A percentile compares a stretch with the other conserved stretches of the same genome.
phyloP scores from a whole-genome alignment of 2,329 filamentous ascomycete species.

The Ophidiomyces ophidiicola region DNA sequence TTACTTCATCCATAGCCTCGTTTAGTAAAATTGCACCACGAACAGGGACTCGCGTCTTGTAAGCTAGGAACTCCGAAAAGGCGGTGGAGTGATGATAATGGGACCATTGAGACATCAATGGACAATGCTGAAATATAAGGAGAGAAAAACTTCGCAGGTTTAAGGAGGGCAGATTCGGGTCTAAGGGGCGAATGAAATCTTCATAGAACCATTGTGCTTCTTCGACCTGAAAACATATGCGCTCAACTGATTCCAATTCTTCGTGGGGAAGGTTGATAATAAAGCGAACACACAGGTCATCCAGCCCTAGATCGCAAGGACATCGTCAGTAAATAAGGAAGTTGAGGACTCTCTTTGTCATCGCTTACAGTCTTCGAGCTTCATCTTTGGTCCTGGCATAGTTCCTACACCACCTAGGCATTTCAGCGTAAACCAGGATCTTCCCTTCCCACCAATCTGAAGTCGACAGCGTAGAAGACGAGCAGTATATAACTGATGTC shows the following conservation, averaged over 20 bases:
- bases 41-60: conserved; percentile 90
- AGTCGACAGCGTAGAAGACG: too few species aligned
- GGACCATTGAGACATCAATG: conserved; percentile 69
- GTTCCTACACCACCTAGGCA: conserved; percentile 48
- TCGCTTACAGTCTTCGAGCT: conserved; percentile 70
- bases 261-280: conserved; percentile 91
- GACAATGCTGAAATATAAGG: conserved; percentile 87
- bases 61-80: conserved; percentile 82
- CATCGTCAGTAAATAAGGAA: conserved; percentile 6
- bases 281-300: conserved; percentile 95
- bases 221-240: conserved; percentile 97
- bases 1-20: conserved; percentile 80
- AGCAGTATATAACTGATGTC: too few species aligned
- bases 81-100: conserved; percentile 66
- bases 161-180: conserved; percentile 74
- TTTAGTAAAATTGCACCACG: conserved; percentile 90
- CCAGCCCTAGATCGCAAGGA: conserved; percentile 57
- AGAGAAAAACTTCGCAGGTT: conserved; percentile 74
- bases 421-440: conserved; percentile 35
- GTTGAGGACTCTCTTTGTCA: neutral
- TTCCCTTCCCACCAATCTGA: too few species aligned
- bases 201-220: conserved; percentile 99
- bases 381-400: conserved; percentile 70
- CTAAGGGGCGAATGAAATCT: conserved; percentile 88
- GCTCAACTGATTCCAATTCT: conserved; percentile 77